Evolutionary conservation across 176 grass and related monocot genomes (phyloP).

Genomic region (Triticum dicoccoides): DNA sequence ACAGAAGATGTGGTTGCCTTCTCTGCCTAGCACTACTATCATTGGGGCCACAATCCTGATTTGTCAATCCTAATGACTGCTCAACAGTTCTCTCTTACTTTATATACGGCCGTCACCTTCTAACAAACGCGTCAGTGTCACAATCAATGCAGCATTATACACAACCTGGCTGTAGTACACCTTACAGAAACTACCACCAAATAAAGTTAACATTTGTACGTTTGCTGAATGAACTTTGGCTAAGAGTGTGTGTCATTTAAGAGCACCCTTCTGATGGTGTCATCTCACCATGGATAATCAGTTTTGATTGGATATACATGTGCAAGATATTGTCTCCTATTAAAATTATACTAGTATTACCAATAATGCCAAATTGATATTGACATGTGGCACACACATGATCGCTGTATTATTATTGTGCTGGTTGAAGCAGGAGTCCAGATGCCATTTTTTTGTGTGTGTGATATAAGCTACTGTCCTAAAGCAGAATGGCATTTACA

Average conservation of each 20-base stretch:
- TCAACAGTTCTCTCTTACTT: conserved; percentile 29
- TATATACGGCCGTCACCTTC: conserved; percentile 3
- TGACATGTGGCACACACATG: conserved; percentile 31
- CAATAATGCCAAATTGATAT: conserved; percentile 29
- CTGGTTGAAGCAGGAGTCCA: conserved; percentile 27
- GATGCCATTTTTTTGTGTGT: conserved; percentile 1
- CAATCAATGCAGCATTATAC: conserved; percentile 26
- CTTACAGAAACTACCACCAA: background rate
- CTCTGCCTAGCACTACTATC: conserved; percentile 8
- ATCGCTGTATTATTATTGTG: conserved; percentile 31
- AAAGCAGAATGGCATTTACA: conserved; percentile 35
- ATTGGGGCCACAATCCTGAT: conserved; percentile 34
- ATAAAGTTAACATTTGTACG: conserved; percentile 13
- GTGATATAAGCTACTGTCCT: conserved; percentile 13
- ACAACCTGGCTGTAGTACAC: conserved; percentile 1
- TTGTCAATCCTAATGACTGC: conserved; percentile 24
- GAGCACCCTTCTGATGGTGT: background rate
- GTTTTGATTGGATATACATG: background rate
- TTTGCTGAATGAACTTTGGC: conserved; percentile 8
- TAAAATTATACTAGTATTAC: conserved; percentile 8
- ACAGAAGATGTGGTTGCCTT: conserved; percentile 28
- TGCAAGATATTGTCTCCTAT: conserved; percentile 13
- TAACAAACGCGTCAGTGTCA: conserved; percentile 14
- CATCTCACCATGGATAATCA: conserved; percentile 3
- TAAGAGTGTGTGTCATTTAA: conserved; percentile 9